A percentile compares a stretch with the other conserved stretches of the same genome.
Conservation (phyloP, 495 filamentous ascomycete genomes). For the Talaromyces thailandensis region DNA sequence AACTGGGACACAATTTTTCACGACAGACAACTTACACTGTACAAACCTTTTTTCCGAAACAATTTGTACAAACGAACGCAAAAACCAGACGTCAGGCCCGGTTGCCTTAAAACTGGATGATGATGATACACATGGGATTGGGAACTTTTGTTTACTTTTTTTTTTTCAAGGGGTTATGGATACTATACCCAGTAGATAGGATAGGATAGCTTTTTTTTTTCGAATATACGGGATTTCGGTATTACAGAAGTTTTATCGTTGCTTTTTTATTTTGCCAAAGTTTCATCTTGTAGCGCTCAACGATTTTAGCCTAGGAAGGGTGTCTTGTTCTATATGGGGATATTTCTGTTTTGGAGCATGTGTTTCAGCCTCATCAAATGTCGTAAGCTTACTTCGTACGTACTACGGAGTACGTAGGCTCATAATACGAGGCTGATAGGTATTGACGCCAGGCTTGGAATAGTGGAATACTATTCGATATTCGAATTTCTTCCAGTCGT, state of each 20-base stretch:
- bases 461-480: too few relatives aligned
- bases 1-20: not conserved
- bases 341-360: not conserved
- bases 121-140: slow-evolving; percentile 1
- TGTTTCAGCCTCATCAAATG: not conserved
- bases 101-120: not conserved
- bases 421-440: too few relatives aligned
- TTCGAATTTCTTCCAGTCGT: too few relatives aligned
- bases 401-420: too few relatives aligned
- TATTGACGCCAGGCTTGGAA: too few relatives aligned
- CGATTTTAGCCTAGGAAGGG: too few relatives aligned
- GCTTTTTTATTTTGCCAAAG: not conserved
- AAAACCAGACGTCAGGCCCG: slow-evolving; percentile 1
- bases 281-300: too few relatives aligned
- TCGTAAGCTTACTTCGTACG: not conserved
- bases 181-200: not conserved
- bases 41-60: not conserved
- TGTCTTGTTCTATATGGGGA: not conserved
- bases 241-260: not conserved
- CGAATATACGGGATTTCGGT: not conserved
- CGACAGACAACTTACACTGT: not conserved
- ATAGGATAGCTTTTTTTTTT: not conserved
- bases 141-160: not conserved
- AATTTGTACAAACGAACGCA: not conserved
- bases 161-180: not conserved